Evolutionary conservation across 768 basidiomycete genomes (phyloP), one percentile per base, ranked within the genome.

Genomic region (Tylopilus plumbeoviolaceoides): DNA sequence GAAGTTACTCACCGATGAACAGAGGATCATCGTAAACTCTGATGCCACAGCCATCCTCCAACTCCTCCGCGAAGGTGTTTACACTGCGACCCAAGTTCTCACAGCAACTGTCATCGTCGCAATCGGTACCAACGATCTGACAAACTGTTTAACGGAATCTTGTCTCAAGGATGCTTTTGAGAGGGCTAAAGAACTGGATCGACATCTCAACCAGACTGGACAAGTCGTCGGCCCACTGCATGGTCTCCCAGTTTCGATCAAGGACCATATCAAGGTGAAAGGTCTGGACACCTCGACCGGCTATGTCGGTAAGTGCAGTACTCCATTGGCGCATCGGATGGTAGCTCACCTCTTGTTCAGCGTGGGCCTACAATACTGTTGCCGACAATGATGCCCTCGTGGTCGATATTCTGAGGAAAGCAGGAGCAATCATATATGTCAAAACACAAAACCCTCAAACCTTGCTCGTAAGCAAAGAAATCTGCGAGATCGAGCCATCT

Each of bases 71-170:
- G 53, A 59, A 40, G 49, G 57, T 15, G 47, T 58, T 31, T 63
- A 64, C 49, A 64, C 65, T 36, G 53, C 65, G 28, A 56, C 59
- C 36, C 50, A 69, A 31, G 64, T 64, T 31, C 54, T 69, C 47
- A 58, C 30, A 21, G 68, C 70, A 53, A 47, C 56, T n/a, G 58
- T 68, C 55, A 64, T 50, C 27, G 64, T 58, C 35, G 66, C 68
- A 1, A 48, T 66, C 47, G 60, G 59, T 7, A 58, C 68, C n/a
- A 70, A 69, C 46, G 59, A 70, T 31, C 52, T 62, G 49, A 77
- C 77, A 7, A 79, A 79, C 56, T 83, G 81, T 59, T 64, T 83
- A 20, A 79, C 80, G 15, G 82, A 84, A 54, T 77, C 84, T 45
- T 82, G 81, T 55, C 71, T 82, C 54, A 75, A 79, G 20, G 72